Percentiles rank a stretch among this genome's conserved stretches.
These are phyloP conservation scores for Kodamaea derodonti DNA, from an alignment of 1,139 yeast species.

Conservation along the genomic window DNA sequence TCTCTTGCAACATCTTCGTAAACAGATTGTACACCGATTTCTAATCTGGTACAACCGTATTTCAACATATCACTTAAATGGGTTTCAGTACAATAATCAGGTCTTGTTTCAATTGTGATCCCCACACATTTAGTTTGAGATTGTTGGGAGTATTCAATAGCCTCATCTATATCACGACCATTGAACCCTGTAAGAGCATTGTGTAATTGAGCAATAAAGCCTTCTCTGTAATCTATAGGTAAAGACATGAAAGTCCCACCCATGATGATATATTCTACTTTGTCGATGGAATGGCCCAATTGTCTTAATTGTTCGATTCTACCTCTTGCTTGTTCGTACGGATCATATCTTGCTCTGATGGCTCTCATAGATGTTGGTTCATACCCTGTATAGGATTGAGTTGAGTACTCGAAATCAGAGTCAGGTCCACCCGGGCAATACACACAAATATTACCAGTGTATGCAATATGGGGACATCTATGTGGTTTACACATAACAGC, in stretches of 20 bases:
- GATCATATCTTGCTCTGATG: conserved; percentile 94
- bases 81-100: conserved; percentile 96
- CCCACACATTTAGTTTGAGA: conserved; percentile 97
- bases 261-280: conserved; percentile 96
- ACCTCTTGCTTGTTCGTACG: conserved; percentile 98
- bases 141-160: conserved; percentile 87
- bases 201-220: conserved; percentile 83
- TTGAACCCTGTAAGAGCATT: conserved; percentile 94
- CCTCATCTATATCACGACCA: conserved; percentile 85
- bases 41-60: conserved; percentile 95
- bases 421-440: conserved; percentile 99
- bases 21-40: conserved; percentile 95
- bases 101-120: conserved; percentile 96
- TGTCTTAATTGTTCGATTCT: conserved; percentile 93
- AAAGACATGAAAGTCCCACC: conserved; percentile 99
- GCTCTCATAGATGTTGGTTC: conserved; percentile 99
- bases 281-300: conserved; percentile 93
- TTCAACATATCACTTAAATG: conserved; percentile 93
- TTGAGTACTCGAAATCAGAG: conserved; percentile 94
- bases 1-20: conserved; percentile 98
- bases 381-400: conserved; percentile 97
- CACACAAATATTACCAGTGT: conserved; percentile 97
- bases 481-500: conserved; percentile 99
- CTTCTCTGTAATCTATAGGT: conserved; percentile 84
- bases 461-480: conserved; percentile 98